Base-by-base conservation (phyloP, 2,329 filamentous ascomycete species). In the Incumbomyces delicatus region DNA sequence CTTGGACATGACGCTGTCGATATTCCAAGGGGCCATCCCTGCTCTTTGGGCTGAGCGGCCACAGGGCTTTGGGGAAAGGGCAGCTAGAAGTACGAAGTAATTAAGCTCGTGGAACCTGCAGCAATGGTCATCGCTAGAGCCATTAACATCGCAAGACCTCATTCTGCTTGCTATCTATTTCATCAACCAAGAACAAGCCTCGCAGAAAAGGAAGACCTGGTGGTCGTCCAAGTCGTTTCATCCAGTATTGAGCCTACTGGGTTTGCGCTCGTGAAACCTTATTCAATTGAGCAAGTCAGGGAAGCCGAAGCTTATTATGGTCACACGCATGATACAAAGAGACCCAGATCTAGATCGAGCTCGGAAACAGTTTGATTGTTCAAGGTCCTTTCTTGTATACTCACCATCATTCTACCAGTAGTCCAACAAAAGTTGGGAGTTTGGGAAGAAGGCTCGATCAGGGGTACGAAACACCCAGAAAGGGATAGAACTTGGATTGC, bases 191-290 rank as follows among this genome's bases (percentile, higher is more conserved):
- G 75, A 52, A 72, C 89, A 13, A 73, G 72, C 1, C 55, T 73
- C 22, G 60, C 61, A 17, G 61, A 71, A 16, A 70, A 68, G 30
- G 60, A 61, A 12, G 73, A 66, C 45, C 66, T 90, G 36, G 71
- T 95, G 46, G 89, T 95, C 41, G 69, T 95, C 32, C 89, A 95
- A 67, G 89, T 95, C 68, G 86, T 86, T 47, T 88, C 89, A 4
- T 86, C 87, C 6, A 89, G 89, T 4, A 86, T 95, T 60, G 74
- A 69, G 53, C 80, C 88, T 22, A 89, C 89, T 8, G 88, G 87
- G 1, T 95, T 85, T 69, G 89, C 81, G n/a, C 68, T 95, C 45
- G 78, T 85, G 46, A 95, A 88, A 45, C 94, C 86, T 60, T 89
- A 95, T 67, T 79, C 76, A 20, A 70, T 82, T 38, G 78, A 80